Evolutionary conservation across 164 flowering plant species (phyloP).

Genomic region (Hamamelis virginiana): DNA sequence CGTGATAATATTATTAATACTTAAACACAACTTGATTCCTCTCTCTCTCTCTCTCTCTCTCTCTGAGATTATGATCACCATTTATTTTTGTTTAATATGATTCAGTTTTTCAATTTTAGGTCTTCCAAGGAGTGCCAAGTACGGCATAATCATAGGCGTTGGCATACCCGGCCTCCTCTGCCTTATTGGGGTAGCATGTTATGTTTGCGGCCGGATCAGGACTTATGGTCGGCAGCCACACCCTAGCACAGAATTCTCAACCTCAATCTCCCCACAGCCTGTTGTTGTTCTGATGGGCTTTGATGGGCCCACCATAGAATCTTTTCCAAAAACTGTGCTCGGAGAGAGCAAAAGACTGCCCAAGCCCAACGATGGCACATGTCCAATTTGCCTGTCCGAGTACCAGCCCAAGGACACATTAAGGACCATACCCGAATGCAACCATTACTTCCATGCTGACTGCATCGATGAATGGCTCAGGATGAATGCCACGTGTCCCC

Average conservation of each 20-base stretch:
- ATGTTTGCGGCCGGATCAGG: conserved; percentile 19
- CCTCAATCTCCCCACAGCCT: conserved; percentile 10
- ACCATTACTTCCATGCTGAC: conserved; percentile 47
- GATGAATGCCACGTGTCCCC: conserved; percentile 50
- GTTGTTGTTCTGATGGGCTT: conserved; percentile 25
- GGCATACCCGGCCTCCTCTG: conserved; percentile 45
- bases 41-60: too few relatives aligned
- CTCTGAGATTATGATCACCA: too few relatives aligned
- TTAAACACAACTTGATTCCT: too few relatives aligned
- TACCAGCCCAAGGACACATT: conserved; percentile 45
- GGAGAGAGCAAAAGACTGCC: conserved; percentile 46
- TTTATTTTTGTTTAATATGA: too few relatives aligned
- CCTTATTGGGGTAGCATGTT: conserved; percentile 32
- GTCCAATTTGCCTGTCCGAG: conserved; percentile 56
- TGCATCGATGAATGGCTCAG: conserved; percentile 58
- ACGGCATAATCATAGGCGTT: conserved; percentile 39
- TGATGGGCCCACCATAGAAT: conserved; percentile 40
- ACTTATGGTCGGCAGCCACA: neutral
- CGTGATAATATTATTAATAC: too few relatives aligned
- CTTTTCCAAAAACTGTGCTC: conserved; percentile 42
- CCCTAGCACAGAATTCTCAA: conserved; percentile 7
- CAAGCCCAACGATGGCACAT: conserved; percentile 37
- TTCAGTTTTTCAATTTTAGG: conserved; percentile 14
- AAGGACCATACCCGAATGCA: conserved; percentile 54
- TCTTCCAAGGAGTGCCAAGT: conserved; percentile 36